Base-by-base conservation (phyloP, 1,284 basidiomycete genomes). In the Cystobasidiaceae sp. region DNA sequence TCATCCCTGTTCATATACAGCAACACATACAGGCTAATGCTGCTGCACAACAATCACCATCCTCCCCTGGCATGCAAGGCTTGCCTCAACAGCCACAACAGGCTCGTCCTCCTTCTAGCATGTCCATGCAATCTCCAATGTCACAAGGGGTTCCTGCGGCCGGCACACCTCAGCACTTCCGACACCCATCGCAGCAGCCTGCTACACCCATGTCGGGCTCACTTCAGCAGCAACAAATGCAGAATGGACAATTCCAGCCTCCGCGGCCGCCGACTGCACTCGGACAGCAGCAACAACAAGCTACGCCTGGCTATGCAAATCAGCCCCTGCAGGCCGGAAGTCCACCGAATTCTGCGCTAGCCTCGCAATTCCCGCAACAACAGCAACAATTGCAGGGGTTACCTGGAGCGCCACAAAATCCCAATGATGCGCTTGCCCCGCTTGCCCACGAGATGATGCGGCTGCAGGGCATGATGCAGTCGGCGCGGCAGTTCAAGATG, bases 371-470 rank as follows among this genome's bases (percentile, higher is more conserved):
- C 44, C 23, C 15, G 32, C 58, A 50, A 48, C 58, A 51, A 51
- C n/a, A 25, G 34, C 34, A 28, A 17, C 19, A 8, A 9, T 33
- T 37, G 48, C 58, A 49, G 37, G 34, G n/a, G 32, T 39, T 23
- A n/a, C 33, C 45, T 34, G 34, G 46, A 9, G 28, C 30, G 17
- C 21, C 58, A 21, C 19, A 19, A 17, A 7, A 7, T 13, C 4
- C 45, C 30, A 28, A 17, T 25, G n/a, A 9, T 4, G 28, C 27
- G n/a, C 52, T 64, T n/a, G 61, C 55, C 19, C n/a, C 28, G 41
- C 43, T 64, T 21, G 61, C 61, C 2, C 51, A 64, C n/a, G 61
- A 64, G 19, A 55, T 64, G 21, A 50, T 64, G 51, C 51, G 61
- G 27, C 34, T 55, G 30, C 51, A 64, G 32, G 33, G 27, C n/a